These are phyloP conservation scores for Entamoeba nuttalli DNA, from an alignment of 208 protist species.

Conservation along the genomic window DNA sequence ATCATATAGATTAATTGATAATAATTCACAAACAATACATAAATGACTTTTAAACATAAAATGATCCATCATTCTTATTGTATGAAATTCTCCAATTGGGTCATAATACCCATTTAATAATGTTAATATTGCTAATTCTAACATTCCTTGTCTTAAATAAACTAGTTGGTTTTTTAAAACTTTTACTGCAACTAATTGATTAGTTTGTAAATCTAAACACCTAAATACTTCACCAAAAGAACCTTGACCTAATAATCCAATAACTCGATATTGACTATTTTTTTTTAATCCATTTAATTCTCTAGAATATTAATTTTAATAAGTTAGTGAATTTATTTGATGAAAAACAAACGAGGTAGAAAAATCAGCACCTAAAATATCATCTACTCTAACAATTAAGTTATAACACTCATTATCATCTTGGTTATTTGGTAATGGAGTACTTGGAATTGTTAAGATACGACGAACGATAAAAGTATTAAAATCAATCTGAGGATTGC, in stretches of 20 bases:
- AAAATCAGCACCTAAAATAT: not conserved
- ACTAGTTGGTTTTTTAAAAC: slow-evolving; percentile 38
- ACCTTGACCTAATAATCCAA: slow-evolving; percentile 47
- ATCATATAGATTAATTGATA: slow-evolving; percentile 69
- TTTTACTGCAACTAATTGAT: slow-evolving; percentile 26
- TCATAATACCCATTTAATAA: not conserved
- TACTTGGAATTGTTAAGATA: not conserved
- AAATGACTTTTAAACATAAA: slow-evolving; percentile 35
- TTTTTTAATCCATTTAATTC: not conserved
- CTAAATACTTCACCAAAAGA: slow-evolving; percentile 71
- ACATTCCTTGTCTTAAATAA: slow-evolving; percentile 26
- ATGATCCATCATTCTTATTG: slow-evolving; percentile 6
- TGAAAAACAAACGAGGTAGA: not conserved
- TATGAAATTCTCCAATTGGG: not conserved
- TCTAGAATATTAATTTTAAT: not conserved
- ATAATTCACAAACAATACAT: slow-evolving; percentile 60
- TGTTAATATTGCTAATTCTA: slow-evolving; percentile 30
- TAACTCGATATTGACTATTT: not conserved
- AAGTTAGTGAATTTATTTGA: not conserved
- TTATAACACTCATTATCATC: not conserved
- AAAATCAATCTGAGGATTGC: not conserved
- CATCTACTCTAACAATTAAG: not conserved
- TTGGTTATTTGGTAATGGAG: not conserved
- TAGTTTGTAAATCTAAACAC: slow-evolving; percentile 15
- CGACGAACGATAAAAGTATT: not conserved